Conservation (phyloP, 2,329 filamentous ascomycete genomes). For the Stenocarpella maydis region DNA sequence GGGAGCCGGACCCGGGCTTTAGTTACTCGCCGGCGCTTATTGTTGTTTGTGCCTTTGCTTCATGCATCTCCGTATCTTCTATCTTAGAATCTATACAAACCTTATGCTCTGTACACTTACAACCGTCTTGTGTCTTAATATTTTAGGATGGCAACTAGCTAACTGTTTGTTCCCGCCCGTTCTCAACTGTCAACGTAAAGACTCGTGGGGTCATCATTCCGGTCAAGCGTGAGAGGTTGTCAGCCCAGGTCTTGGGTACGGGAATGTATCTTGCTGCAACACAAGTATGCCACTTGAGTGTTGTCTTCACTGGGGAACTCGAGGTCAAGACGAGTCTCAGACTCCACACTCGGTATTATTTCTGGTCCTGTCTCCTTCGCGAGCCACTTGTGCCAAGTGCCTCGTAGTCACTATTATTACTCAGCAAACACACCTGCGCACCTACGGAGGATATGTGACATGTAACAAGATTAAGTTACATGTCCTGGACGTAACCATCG, state of each 20-base stretch:
- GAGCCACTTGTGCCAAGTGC: background rate
- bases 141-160: background rate
- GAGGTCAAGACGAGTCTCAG: background rate
- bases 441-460: background rate
- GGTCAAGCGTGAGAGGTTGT: background rate
- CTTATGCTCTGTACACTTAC: no score
- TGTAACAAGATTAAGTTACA: slow-evolving; percentile 12
- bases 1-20: background rate
- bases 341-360: background rate
- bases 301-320: background rate
- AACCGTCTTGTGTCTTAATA: no score
- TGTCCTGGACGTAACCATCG: slow-evolving; percentile 7
- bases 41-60: background rate
- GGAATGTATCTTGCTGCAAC: background rate
- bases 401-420: background rate
- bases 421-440: slow-evolving; percentile 1
- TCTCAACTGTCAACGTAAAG: background rate
- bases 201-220: background rate
- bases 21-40: slow-evolving; percentile 9
- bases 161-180: background rate
- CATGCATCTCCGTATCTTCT: background rate
- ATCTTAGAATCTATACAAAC: no score
- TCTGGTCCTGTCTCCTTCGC: background rate
- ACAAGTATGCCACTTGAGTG: background rate
- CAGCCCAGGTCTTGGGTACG: background rate